Evolutionary conservation across 1,139 yeast genomes (phyloP).

Genomic region (Debaryomycetaceae sp.): DNA sequence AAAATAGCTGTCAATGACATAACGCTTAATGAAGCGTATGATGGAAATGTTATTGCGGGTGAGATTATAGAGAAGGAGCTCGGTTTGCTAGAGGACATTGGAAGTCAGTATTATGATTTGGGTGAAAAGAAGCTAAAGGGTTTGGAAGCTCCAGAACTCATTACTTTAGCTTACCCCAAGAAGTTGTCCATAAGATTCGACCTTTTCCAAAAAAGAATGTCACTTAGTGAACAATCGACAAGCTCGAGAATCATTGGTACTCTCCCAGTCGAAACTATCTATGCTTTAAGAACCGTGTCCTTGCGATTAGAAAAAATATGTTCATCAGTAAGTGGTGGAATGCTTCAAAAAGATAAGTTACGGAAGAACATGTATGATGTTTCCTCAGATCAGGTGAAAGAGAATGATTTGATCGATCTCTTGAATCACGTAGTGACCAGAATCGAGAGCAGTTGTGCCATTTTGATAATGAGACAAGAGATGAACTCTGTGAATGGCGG

Average conservation of each 20-base stretch:
- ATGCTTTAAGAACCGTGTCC: constrained; percentile 46
- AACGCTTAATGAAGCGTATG: constrained; percentile 53
- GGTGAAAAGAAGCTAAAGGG: constrained; percentile 94
- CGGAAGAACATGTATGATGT: constrained; percentile 24
- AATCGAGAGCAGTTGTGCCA: constrained; percentile 52
- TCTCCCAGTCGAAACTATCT: constrained; percentile 42
- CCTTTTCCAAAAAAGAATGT: constrained; percentile 31
- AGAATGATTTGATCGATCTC: constrained; percentile 41
- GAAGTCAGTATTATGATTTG: constrained; percentile 63
- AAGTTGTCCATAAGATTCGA: constrained; percentile 57
- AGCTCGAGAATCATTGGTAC: constrained; percentile 34
- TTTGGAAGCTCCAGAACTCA: constrained; percentile 85
- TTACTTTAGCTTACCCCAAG: constrained; percentile 76
- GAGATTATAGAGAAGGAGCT: constrained; percentile 68
- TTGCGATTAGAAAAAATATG: constrained; percentile 50
- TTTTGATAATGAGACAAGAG: constrained; percentile 33
- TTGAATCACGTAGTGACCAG: constrained; percentile 63
- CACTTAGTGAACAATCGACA: constrained; percentile 12
- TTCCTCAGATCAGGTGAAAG: constrained; percentile 24
- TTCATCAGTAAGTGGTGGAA: constrained; percentile 31
- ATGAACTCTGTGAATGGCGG: constrained; percentile 21
- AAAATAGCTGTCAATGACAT: constrained; percentile 38
- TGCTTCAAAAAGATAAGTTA: constrained; percentile 24
- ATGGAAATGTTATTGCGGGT: constrained; percentile 58
- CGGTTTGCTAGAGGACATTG: constrained; percentile 61